Evolutionary conservation across 192 early-diverging fungal genomes (phyloP).

Genomic region (Powellomyces hirtus): DNA sequence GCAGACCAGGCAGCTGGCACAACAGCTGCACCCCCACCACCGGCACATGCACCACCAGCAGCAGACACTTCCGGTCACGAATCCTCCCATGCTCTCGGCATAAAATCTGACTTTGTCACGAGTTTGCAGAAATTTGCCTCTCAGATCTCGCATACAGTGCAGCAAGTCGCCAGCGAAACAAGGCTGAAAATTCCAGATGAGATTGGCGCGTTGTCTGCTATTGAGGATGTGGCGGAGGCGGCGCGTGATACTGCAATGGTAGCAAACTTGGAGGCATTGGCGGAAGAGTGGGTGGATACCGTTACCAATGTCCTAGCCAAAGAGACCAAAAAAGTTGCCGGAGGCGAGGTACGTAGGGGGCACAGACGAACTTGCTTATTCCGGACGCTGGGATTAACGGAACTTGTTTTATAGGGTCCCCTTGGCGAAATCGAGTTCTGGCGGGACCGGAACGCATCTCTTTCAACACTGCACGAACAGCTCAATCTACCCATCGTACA

Average conservation of each 20-base stretch:
- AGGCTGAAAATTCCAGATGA: conserved; percentile 57
- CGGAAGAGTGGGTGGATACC: conserved; percentile 60
- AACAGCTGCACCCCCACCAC: background rate
- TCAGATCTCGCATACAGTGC: conserved; percentile 53
- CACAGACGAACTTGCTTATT: background rate
- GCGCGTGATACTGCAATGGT: conserved; percentile 38
- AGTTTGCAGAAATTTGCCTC: conserved; percentile 53
- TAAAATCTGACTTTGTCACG: conserved; percentile 45
- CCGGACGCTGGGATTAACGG: background rate
- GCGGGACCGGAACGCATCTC: conserved; percentile 54
- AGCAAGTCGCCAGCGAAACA: conserved; percentile 59
- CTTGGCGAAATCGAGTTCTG: conserved; percentile 64
- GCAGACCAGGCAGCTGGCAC: conserved; percentile 1
- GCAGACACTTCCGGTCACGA: background rate
- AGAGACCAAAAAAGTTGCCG: conserved; percentile 51
- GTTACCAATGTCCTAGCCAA: conserved; percentile 45
- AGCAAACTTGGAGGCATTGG: conserved; percentile 39
- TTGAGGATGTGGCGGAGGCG: conserved; percentile 31
- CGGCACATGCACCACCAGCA: background rate
- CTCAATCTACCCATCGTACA: conserved; percentile 59
- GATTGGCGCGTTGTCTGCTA: conserved; percentile 31
- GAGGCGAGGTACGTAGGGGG: conserved; percentile 40
- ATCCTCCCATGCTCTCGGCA: conserved; percentile 25
- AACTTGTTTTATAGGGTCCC: conserved; percentile 42
- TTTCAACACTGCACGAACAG: conserved; percentile 59